These are phyloP conservation scores for Penicillium arizonense DNA, from an alignment of 495 filamentous ascomycete genomes.

Conservation along the genomic window DNA sequence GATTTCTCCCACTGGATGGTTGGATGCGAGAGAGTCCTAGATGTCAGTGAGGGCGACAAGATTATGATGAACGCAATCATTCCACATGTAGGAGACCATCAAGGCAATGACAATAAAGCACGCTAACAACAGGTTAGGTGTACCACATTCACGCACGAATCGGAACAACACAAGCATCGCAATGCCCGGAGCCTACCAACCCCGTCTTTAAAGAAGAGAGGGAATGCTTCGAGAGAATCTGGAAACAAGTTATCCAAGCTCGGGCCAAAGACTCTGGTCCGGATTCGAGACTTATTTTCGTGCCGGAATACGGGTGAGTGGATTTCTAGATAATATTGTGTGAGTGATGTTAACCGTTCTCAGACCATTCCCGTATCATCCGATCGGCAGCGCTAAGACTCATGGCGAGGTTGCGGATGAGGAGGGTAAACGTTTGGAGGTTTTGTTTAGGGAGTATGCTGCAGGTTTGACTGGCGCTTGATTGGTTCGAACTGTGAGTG, in stretches of 20 bases:
- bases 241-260: slow-evolving; percentile 18
- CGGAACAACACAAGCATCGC: slow-evolving; percentile 31
- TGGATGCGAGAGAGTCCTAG: slow-evolving; percentile 21
- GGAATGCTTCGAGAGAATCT: slow-evolving; percentile 25
- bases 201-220: slow-evolving; percentile 22
- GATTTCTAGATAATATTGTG: background rate
- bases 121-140: slow-evolving; percentile 12
- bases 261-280: slow-evolving; percentile 5
- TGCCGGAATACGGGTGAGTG: slow-evolving; percentile 31
- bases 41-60: slow-evolving; percentile 23
- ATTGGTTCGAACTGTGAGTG: background rate
- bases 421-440: slow-evolving; percentile 22
- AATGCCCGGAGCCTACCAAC: slow-evolving; percentile 27
- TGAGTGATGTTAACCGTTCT: background rate
- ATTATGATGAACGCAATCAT: slow-evolving; percentile 19
- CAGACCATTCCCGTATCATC: slow-evolving; percentile 34
- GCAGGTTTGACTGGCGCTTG: background rate
- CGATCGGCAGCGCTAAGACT: slow-evolving; percentile 16
- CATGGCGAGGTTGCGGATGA: slow-evolving; percentile 26
- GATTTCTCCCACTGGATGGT: slow-evolving; percentile 32
- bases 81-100: slow-evolving; percentile 17
- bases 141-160: slow-evolving; percentile 30
- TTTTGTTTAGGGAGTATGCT: slow-evolving; percentile 12
- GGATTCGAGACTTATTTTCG: slow-evolving; percentile 18
- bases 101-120: background rate